Evolutionary conservation across 2,329 filamentous ascomycete genomes (phyloP).

Genomic region (Penicillium sp.): DNA sequence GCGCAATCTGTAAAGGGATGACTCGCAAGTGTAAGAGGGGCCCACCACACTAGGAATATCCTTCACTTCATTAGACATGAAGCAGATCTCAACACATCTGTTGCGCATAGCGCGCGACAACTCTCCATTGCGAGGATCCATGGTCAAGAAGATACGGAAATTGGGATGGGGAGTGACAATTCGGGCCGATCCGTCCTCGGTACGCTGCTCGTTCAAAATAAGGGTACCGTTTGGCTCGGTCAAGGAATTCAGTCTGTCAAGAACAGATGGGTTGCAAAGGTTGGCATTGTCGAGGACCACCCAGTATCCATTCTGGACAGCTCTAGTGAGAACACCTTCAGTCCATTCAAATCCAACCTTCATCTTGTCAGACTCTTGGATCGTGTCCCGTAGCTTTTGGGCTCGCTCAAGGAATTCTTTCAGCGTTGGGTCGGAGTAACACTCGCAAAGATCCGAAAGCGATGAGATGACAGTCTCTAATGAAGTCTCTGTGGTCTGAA

Average conservation of each 20-base stretch:
- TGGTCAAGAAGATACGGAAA: slow-evolving; percentile 90
- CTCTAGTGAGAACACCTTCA: slow-evolving; percentile 86
- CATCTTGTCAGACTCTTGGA: slow-evolving; percentile 61
- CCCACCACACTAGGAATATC: slow-evolving; percentile 14
- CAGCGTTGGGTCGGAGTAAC: slow-evolving; percentile 50
- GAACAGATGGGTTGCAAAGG: slow-evolving; percentile 88
- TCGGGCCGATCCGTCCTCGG: slow-evolving; percentile 74
- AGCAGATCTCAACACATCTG: slow-evolving; percentile 83
- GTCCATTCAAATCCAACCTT: slow-evolving; percentile 89
- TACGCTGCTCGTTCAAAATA: slow-evolving; percentile 91
- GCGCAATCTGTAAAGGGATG: slow-evolving; percentile 41
- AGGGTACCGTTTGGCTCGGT: slow-evolving; percentile 86
- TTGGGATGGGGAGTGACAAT: slow-evolving; percentile 78
- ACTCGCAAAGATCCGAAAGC: slow-evolving; percentile 37
- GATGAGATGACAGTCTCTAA: slow-evolving; percentile 33
- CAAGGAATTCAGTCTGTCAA: slow-evolving; percentile 91
- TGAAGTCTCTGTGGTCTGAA: slow-evolving; percentile 29
- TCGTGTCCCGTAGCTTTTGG: slow-evolving; percentile 52
- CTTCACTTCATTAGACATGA: slow-evolving; percentile 52
- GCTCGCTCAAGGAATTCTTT: slow-evolving; percentile 51
- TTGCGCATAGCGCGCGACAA: slow-evolving; percentile 96
- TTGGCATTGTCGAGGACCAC: slow-evolving; percentile 96
- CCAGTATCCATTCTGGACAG: slow-evolving; percentile 84
- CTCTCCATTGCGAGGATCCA: slow-evolving; percentile 89
- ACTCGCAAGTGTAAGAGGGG: slow-evolving; percentile 42